These are phyloP conservation scores for Alloteropsis angusta DNA, from an alignment of 202 grass and related monocot species.

Conservation along the genomic window DNA sequence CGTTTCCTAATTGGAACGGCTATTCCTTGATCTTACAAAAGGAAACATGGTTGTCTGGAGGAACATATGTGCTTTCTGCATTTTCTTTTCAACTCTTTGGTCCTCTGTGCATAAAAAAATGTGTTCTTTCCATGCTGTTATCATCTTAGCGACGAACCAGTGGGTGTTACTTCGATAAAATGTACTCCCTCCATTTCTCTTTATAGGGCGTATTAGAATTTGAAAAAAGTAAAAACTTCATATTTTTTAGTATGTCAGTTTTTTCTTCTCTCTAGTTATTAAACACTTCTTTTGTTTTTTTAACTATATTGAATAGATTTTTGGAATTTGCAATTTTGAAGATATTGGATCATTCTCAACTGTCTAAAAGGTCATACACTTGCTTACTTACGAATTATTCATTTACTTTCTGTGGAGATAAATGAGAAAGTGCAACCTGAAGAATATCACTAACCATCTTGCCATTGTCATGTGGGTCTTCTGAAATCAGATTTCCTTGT, in stretches of 20 bases:
- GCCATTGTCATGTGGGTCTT: not conserved
- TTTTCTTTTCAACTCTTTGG: not conserved
- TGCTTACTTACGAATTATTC: not conserved
- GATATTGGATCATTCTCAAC: not conserved
- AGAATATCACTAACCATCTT: not conserved
- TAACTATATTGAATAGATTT: not conserved
- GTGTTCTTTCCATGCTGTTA: not conserved
- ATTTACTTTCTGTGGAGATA: not conserved
- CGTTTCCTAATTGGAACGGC: not conserved
- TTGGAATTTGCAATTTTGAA: not conserved
- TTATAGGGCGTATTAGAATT: not conserved
- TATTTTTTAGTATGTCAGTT: not conserved
- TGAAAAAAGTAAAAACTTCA: not conserved
- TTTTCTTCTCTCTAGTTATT: not conserved
- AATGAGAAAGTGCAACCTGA: not conserved
- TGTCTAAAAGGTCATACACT: not conserved
- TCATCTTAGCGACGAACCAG: not conserved
- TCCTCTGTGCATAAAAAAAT: not conserved
- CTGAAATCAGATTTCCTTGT: not conserved
- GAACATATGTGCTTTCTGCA: constrained; percentile 7
- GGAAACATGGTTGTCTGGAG: not conserved
- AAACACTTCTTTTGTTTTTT: not conserved
- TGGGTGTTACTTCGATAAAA: not conserved
- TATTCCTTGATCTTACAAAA: not conserved
- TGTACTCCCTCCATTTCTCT: not conserved